These are phyloP conservation scores for Lotus japonicus DNA, from an alignment of 306 rosid species.

Conservation along the genomic window DNA sequence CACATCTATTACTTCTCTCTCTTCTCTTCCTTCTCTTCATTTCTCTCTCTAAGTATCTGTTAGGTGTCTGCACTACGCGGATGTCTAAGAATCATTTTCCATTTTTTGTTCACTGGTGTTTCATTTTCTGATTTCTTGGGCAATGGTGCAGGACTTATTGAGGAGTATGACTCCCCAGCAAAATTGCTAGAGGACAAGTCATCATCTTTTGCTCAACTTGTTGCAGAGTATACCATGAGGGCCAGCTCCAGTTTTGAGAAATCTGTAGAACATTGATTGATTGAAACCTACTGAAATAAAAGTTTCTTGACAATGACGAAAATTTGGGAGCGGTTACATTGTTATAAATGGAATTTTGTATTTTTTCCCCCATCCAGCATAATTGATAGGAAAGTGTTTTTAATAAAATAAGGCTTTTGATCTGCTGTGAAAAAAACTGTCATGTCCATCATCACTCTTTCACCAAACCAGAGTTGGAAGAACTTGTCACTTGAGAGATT, in stretches of 20 bases:
- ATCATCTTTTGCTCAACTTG: constrained; percentile 73
- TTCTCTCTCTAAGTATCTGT: no score
- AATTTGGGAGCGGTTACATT: neutral
- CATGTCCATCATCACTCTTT: neutral
- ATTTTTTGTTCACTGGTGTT: neutral
- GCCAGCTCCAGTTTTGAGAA: constrained; percentile 37
- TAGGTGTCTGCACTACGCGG: no score
- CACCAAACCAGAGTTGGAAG: neutral
- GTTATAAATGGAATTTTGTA: neutral
- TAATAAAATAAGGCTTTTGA: neutral
- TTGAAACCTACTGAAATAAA: neutral
- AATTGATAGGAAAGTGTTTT: neutral
- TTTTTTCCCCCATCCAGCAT: neutral
- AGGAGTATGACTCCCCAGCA: constrained; percentile 63
- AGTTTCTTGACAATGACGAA: constrained; percentile 19
- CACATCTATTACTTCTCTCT: no score
- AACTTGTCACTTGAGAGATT: neutral
- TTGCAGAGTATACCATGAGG: constrained; percentile 70
- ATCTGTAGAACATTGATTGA: constrained; percentile 6
- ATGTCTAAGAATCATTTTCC: no score
- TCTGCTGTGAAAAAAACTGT: neutral
- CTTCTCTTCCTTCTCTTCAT: no score
- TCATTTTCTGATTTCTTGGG: neutral
- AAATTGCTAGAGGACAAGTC: constrained; percentile 63
- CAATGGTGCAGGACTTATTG: constrained; percentile 52